Evolutionary conservation across 495 filamentous ascomycete species (phyloP), one percentile per base, ranked within the genome.

Genomic region (Tuber indicum): DNA sequence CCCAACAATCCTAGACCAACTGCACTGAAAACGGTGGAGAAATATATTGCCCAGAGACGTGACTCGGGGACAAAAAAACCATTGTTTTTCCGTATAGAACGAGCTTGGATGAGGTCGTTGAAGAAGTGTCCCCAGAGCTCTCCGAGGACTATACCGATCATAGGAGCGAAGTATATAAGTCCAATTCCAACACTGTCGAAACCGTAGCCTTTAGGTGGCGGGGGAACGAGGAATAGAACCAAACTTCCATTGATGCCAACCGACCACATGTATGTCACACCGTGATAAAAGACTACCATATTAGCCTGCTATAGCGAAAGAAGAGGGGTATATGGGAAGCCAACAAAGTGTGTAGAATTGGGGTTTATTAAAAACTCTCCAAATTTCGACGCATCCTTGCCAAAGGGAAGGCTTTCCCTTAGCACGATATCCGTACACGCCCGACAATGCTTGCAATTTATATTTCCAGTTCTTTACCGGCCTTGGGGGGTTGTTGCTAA

Each of bases 221-320:
- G 69, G 9, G 81, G 79, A 21, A 74, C 73, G 32, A 82, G 74
- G 52, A 79, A 79, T 8, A 75, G 41, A 62, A 82, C 73, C 70
- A 82, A 58, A 42, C 79, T 82, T 14, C 81, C 81, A 14, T 82
- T 82, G 70, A 82, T 81, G 19, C 81, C 81, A 32, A 82, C 79
- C 58, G 76, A 76, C 81, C 81, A 82, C 76, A 82, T 77, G 44
- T 73, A 81, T 45, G 79, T 82, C 44, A 75, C 42, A n/a, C 76
- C 81, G 39, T 78, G 79, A 58, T 75, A 82, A 41, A 78, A 73
- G 74, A 81, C 80, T 81, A 32, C 42, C 4, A 16, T 52, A 74
- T 46, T 21, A 41, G 58, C 78, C 72, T 72, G 76, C 42, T 72
- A 69, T 36, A 32, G 45, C 39, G 58, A 10, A 47, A 46, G 2